Conservation (phyloP, 2,329 filamentous ascomycete genomes). For the Thermoascus crustaceus region DNA sequence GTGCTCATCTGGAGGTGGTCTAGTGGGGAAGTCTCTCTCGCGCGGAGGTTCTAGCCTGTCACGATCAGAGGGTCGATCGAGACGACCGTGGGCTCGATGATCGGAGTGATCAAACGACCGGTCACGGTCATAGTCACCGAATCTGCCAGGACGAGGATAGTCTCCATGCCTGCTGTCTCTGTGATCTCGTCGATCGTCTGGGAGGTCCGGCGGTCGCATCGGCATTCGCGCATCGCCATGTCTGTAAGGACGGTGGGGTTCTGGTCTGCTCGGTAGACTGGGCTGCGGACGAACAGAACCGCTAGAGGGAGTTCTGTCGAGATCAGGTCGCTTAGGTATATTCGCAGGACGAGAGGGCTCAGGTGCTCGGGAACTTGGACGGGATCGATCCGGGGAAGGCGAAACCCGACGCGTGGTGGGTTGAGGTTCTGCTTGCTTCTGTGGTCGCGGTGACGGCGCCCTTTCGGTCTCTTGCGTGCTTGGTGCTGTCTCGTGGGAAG, state of each 20-base stretch:
- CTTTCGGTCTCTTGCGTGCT: neutral
- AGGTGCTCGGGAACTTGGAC: slow-evolving; percentile 18
- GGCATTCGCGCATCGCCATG: slow-evolving; percentile 30
- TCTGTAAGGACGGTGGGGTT: slow-evolving; percentile 24
- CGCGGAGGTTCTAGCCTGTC: slow-evolving; percentile 18
- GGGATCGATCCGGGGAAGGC: slow-evolving; percentile 15
- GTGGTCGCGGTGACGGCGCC: slow-evolving; percentile 1
- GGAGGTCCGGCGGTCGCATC: slow-evolving; percentile 29
- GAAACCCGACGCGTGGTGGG: slow-evolving; percentile 11
- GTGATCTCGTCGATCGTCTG: slow-evolving; percentile 29
- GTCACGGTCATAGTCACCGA: slow-evolving; percentile 30
- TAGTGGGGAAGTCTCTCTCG: slow-evolving; percentile 25
- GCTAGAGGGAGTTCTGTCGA: slow-evolving; percentile 22
- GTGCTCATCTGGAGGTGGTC: slow-evolving; percentile 30
- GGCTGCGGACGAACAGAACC: slow-evolving; percentile 23
- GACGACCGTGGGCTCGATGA: slow-evolving; percentile 28
- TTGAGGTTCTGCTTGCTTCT: slow-evolving; percentile 12
- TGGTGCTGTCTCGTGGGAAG: neutral
- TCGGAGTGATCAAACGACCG: slow-evolving; percentile 30
- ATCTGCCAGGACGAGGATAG: slow-evolving; percentile 27
- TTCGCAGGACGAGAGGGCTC: slow-evolving; percentile 22
- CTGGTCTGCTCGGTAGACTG: slow-evolving; percentile 28
- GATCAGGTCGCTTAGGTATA: slow-evolving; percentile 32
- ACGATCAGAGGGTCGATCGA: slow-evolving; percentile 18
- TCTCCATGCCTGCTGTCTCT: slow-evolving; percentile 27